These are phyloP conservation scores for Pseudonitzschia delicatissima DNA, from an alignment of 108 stramenopile genomes.

Conservation along the genomic window DNA sequence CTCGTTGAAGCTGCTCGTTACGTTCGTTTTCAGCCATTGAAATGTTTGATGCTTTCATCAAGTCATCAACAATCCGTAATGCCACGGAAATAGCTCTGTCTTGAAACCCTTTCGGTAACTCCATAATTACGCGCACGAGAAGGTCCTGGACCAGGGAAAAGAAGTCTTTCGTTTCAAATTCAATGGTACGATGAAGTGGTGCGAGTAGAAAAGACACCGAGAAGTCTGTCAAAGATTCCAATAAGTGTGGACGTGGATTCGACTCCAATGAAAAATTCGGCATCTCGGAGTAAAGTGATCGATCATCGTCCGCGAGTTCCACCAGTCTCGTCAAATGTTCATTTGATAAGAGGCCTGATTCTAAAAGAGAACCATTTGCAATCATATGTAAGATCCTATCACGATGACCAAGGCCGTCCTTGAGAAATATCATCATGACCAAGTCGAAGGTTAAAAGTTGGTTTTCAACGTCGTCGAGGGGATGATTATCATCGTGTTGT, in stretches of 20 bases:
- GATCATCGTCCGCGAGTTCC: background rate
- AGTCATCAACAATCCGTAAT: background rate
- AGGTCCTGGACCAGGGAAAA: background rate
- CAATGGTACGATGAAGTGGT: background rate
- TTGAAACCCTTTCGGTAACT: background rate
- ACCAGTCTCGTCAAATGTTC: background rate
- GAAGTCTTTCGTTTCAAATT: background rate
- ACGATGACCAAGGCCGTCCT: background rate
- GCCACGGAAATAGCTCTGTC: background rate
- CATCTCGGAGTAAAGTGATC: background rate
- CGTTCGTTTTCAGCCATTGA: background rate
- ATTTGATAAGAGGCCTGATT: background rate
- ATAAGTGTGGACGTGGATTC: background rate
- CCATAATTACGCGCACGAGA: background rate
- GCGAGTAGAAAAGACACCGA: slow-evolving; percentile 1
- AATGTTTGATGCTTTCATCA: background rate
- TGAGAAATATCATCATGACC: background rate
- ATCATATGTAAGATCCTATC: slow-evolving; percentile 8
- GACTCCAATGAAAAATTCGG: background rate
- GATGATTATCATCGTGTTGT: background rate
- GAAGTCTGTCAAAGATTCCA: slow-evolving; percentile 1
- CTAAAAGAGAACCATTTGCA: background rate
- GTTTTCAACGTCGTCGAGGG: background rate
- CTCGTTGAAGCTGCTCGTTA: background rate
- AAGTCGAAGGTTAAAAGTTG: slow-evolving; percentile 14